Evolutionary conservation across 2,329 filamentous ascomycete genomes (phyloP), one percentile per base, ranked within the genome.

Genomic region (Venturia asperata): DNA sequence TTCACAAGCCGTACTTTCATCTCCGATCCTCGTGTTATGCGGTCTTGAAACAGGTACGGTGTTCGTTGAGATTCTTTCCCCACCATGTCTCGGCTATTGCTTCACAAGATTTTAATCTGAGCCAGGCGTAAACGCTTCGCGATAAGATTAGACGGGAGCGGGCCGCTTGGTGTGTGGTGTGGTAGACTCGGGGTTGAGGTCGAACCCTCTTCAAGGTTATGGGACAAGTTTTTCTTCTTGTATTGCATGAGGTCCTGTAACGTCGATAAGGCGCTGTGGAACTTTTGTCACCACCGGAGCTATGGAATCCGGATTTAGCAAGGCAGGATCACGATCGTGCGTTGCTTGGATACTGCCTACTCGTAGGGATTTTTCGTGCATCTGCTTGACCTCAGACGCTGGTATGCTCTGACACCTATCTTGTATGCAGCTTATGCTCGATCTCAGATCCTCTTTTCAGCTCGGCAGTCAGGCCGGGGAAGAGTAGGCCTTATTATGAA

Each of bases 61-160:
- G 13, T 58, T 34, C 30, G 30, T 21, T 15, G 9, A 58, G 27
- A 27, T 58, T n/a, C 52, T 34, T 56, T 30, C 4, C 11, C 15
- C 24, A 27, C 13, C 3, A 34, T n/a, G 52, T 58, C 30, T 58
- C 52, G 52, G 27, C 27, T 58, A 58, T n/a, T 58, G 52, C 52
- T 58, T 19, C 52, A 37, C 21, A 24, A 52, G 5, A 5, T 27
- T 4, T 34, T 3, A 34, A 34, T 34, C 5, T 21, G 13, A 37
- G 19, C 30, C 52, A 37, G 30, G 30, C 52, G 30, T 37, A 39
- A 58, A 4, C 37, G 52, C 21, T 37, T 15, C 52, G 30, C 11
- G 27, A 37, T 58, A 58, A 37, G 27, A 37, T 58, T 34, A 4
- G 52, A 58, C 52, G 30, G 52, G 52, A 58, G 52, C 52, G 52